Conservation (phyloP, 768 basidiomycete species). For the Vararia minispora region DNA sequence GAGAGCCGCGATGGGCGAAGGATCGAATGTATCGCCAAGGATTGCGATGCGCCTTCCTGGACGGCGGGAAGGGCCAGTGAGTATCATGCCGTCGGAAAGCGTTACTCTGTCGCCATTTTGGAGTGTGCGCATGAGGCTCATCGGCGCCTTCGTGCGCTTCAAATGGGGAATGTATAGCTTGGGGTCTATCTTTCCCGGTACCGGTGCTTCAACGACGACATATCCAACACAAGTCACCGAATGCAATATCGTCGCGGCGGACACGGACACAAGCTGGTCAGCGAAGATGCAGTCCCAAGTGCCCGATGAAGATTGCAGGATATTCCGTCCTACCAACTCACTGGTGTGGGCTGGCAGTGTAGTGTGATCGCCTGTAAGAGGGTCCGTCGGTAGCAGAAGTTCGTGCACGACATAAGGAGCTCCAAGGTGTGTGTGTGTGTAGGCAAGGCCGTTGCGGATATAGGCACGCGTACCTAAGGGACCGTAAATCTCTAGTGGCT, state of each 20-base stretch:
- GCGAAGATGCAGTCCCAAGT: conserved; percentile 58
- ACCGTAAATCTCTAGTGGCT: conserved; percentile 80
- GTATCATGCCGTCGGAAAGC: conserved; percentile 61
- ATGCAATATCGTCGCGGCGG: conserved; percentile 70
- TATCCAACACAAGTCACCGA: conserved; percentile 78
- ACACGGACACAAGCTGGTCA: conserved; percentile 46
- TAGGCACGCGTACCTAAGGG: conserved; percentile 77
- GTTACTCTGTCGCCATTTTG: conserved; percentile 53
- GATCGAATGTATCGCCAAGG: conserved; percentile 79
- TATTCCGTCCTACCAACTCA: conserved; percentile 58
- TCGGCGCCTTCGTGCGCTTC: conserved; percentile 56
- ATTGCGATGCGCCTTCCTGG: conserved; percentile 70
- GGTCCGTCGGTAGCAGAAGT: conserved; percentile 54
- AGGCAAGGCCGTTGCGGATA: conserved; percentile 53
- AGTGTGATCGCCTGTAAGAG: conserved; percentile 37
- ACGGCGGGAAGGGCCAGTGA: conserved; percentile 54
- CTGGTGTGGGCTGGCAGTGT: conserved; percentile 33
- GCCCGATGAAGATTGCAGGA: conserved; percentile 40
- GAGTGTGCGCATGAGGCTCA: conserved; percentile 54
- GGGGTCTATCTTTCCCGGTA: conserved; percentile 72
- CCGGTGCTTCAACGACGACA: conserved; percentile 55
- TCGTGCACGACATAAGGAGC: conserved; percentile 76
- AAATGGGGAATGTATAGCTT: conserved; percentile 55
- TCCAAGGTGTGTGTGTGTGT: conserved; percentile 59
- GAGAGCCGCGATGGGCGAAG: conserved; percentile 49